These are phyloP conservation scores for Taiozyma sp. DNA, from an alignment of 1,139 yeast genomes.

Conservation along the genomic window DNA sequence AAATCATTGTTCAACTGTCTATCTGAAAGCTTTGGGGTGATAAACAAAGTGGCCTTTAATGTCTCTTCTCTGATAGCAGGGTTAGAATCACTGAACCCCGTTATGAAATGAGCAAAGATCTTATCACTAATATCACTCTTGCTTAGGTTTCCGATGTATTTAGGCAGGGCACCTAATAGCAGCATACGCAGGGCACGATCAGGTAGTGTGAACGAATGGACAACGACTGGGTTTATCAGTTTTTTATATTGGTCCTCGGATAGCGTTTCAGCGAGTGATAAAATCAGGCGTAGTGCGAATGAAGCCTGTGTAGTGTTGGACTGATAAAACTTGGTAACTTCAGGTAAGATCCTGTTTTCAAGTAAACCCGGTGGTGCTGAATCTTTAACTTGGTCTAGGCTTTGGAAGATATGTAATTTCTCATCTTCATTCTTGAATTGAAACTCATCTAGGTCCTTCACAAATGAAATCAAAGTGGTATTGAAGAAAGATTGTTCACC, in stretches of 20 bases:
- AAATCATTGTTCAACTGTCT: slow-evolving; percentile 87
- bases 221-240: slow-evolving; percentile 57
- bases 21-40: slow-evolving; percentile 67
- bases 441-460: slow-evolving; percentile 47
- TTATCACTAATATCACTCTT: slow-evolving; percentile 64
- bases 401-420: slow-evolving; percentile 48
- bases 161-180: slow-evolving; percentile 59
- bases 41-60: slow-evolving; percentile 58
- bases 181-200: slow-evolving; percentile 77
- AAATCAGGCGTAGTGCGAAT: slow-evolving; percentile 40
- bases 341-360: slow-evolving; percentile 65
- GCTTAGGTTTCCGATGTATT: slow-evolving; percentile 46
- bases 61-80: slow-evolving; percentile 79
- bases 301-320: slow-evolving; percentile 26
- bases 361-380: slow-evolving; percentile 57
- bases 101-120: slow-evolving; percentile 61
- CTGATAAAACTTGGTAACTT: slow-evolving; percentile 41
- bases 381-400: slow-evolving; percentile 32
- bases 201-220: slow-evolving; percentile 56
- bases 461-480: slow-evolving; percentile 43
- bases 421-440: slow-evolving; percentile 45
- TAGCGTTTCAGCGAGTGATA: slow-evolving; percentile 41
- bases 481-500: slow-evolving; percentile 38
- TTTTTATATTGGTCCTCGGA: slow-evolving; percentile 37
- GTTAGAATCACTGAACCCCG: slow-evolving; percentile 86